Evolutionary conservation across 164 flowering plant genomes (phyloP), one percentile per base, ranked within the genome.

Genomic region (Tetrastigma voinierianum): DNA sequence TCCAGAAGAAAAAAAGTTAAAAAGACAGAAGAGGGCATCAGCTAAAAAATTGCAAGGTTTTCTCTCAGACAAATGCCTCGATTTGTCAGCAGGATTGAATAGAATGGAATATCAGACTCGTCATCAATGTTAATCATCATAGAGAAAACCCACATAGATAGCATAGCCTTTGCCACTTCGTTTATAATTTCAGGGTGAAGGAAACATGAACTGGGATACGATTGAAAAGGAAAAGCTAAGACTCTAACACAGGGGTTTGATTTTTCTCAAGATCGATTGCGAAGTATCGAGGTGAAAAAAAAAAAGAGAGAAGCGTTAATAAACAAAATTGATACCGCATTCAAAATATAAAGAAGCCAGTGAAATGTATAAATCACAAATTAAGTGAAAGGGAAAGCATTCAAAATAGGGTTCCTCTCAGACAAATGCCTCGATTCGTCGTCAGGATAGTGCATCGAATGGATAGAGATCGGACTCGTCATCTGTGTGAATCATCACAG

Each of bases 31-130:
- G 11, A 7, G 49, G 0, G 40, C 40, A 7, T 32, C 40, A 3
- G 6, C 40, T 25, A 25, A 7, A 25, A 25, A 4, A 3, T 32
- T 32, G 12, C 47, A 32, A 1, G 62, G 52, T 2, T 44, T 65
- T 45, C 25, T 67, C 70, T 67, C 62, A 67, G 69, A 67, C 69
- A 67, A 67, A 57, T 67, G 69, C 69, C 69, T 67, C 62, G 69
- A 54, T 46, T 66, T 67, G 69, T 57, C 69, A 14, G 47, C 62
- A 67, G 48, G 62, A 47, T 57, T 57, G 69, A 67, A 57, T 67
- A 62, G 63, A 59, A 46, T 32, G 40, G 40, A 32, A 0, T 32
- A 32, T 67, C 69, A 25, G 69, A 67, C 69, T 67, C 69, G 69
- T 67, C 69, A 67, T 67, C 69, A 2, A 24, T 17, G 40, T 67